phyloP scores from a whole-genome alignment of 805 yeast species.

The Schizosaccharomyces cryophilus region DNA sequence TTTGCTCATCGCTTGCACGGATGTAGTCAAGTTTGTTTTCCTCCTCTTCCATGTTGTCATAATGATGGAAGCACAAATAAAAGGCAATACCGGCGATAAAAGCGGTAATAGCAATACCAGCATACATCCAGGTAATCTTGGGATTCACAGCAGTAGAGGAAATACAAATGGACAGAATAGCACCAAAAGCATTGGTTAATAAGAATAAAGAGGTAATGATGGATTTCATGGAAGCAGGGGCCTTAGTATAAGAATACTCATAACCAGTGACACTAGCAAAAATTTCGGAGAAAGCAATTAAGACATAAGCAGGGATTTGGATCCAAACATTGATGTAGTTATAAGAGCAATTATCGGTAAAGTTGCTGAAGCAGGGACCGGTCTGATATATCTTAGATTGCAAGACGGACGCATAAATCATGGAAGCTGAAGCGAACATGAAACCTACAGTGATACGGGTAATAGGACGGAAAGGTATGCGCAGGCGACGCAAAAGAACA shows the following conservation, averaged over 20 bases:
- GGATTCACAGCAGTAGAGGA: slow-evolving; percentile 46
- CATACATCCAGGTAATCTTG: slow-evolving; percentile 42
- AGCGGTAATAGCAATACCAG: slow-evolving; percentile 36
- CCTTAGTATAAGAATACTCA: slow-evolving; percentile 66
- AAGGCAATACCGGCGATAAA: slow-evolving; percentile 34
- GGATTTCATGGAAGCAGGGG: slow-evolving; percentile 45
- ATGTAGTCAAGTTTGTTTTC: slow-evolving; percentile 25
- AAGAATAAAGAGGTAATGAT: slow-evolving; percentile 38
- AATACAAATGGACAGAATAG: slow-evolving; percentile 52
- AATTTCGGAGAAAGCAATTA: slow-evolving; percentile 54
- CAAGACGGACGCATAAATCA: slow-evolving; percentile 54
- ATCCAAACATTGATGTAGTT: slow-evolving; percentile 41
- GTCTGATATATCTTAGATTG: slow-evolving; percentile 44
- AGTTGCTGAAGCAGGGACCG: slow-evolving; percentile 46
- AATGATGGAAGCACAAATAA: slow-evolving; percentile 33
- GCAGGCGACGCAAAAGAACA: slow-evolving; percentile 24
- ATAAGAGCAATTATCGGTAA: slow-evolving; percentile 12
- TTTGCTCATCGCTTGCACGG: not conserved
- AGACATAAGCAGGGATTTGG: slow-evolving; percentile 48
- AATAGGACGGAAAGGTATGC: slow-evolving; percentile 39
- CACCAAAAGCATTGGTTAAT: slow-evolving; percentile 50
- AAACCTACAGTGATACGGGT: slow-evolving; percentile 51
- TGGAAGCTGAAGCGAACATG: slow-evolving; percentile 35
- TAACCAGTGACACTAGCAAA: slow-evolving; percentile 61
- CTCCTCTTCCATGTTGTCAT: slow-evolving; percentile 32